Evolutionary conservation across 805 yeast genomes (phyloP).

Genomic region (Komagataella ulmi): DNA sequence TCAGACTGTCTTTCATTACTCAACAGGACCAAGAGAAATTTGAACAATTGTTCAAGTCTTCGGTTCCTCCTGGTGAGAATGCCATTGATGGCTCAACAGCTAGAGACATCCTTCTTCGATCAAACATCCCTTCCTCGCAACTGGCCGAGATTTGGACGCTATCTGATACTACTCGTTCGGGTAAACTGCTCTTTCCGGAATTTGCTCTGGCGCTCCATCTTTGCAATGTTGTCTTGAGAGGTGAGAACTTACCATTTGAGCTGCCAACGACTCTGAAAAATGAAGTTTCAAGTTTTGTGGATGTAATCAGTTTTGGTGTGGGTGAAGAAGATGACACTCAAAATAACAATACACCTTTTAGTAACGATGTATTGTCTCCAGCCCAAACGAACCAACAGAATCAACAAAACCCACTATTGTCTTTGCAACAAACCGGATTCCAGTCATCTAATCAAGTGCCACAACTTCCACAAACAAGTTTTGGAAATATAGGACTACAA

Average conservation of each 20-base stretch:
- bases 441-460: constrained; percentile 7
- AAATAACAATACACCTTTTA: constrained; percentile 7
- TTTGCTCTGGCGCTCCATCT: constrained; percentile 86
- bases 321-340: constrained; percentile 35
- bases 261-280: constrained; percentile 63
- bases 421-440: constrained; percentile 39
- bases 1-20: constrained; percentile 74
- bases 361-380: constrained; percentile 18
- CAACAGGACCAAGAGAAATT: constrained; percentile 78
- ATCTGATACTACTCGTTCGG: constrained; percentile 81
- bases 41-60: constrained; percentile 70
- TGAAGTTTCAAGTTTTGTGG: constrained; percentile 84
- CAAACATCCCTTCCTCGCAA: constrained; percentile 61
- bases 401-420: constrained; percentile 13
- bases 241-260: constrained; percentile 61
- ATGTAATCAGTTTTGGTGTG: constrained; percentile 69
- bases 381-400: constrained; percentile 5
- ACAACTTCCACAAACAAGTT: background rate
- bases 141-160: constrained; percentile 84
- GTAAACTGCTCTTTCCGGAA: constrained; percentile 81
- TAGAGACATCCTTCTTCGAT: constrained; percentile 64
- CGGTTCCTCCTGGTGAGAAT: constrained; percentile 59
- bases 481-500: constrained; percentile 3
- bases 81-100: constrained; percentile 64
- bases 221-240: constrained; percentile 65